Evolutionary conservation across 331 rosid species (phyloP), one percentile per base, ranked within the genome.

Genomic region (Rhamnella rubrinervis): DNA sequence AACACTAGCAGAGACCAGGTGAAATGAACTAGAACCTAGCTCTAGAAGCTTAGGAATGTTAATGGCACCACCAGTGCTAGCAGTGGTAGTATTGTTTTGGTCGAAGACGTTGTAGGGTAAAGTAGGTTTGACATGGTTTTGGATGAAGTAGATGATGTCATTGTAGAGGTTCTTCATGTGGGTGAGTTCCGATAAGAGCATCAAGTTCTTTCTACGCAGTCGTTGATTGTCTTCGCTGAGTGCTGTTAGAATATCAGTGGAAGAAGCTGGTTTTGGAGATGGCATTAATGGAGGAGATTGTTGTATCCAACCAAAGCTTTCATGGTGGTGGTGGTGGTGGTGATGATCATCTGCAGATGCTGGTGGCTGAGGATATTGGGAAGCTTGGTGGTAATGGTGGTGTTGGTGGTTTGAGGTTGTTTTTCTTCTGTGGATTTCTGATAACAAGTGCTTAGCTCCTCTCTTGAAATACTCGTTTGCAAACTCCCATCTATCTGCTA

Each of bases 401-500:
- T 77, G 60, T 5, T 73, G 84, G 38, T 75, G 75, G 2, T 87
- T 91, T 63, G 87, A 82, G 15, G 86, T 64, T 75, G 88, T 66
- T 75, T 90, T 90, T 75, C 91, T 87, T 44, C 96, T 87, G 40
- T 90, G 96, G 76, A 90, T 90, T 77, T 84, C 89, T 40, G 82
- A 76, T 28, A 90, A 40, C 10, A 87, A 78, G 38, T 85, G 85
- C 58, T 80, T 83, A 11, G 84, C 85, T 74, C 96, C 96, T 87
- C 76, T 90, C 69, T 68, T 90, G 88, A 90, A 90, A 67, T 82
- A 80, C 41, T 90, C 93, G 63, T 90, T 90, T 63, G 93, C 86
- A 59, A 90, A 90, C 61, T 90, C 96, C 96, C 96, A 90, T 65
- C 96, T 82, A 61, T 90, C 93, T 49, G 96, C 83, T 15, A 84